Base-by-base conservation (phyloP, 108 stramenopile genomes). In the Pseudonitzschia multiseries region DNA sequence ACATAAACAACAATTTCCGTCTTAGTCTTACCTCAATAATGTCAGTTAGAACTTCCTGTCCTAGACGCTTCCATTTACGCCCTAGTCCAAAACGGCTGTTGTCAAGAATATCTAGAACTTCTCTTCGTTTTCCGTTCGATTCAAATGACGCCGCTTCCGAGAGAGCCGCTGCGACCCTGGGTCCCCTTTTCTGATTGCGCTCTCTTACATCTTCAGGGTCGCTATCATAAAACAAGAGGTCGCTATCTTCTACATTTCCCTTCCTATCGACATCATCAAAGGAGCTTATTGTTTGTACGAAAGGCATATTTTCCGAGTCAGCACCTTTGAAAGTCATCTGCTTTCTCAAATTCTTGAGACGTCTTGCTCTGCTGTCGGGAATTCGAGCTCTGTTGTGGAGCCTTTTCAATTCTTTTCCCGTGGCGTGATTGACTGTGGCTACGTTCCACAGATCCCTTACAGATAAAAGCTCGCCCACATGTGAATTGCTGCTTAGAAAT, bases 161-260 rank as follows among this genome's bases (percentile, higher is more conserved):
- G 20, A 54, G 73, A 28, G 77, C 76, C 36, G 56, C 21, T 8
- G 63, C 82, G 32, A 66, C 21, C 4, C 79, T 76, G 31, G 73
- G 69, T 31, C 71, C 77, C 36, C 77, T 56, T 65, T 57, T 71
- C 15, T 68, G 31, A 42, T 71, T 70, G 21, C 65, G 56, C 21
- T 74, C 73, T 52, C 79, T 57, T 8, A 65, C 61, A 71, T 83
- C 78, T 76, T 84, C 86, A 15, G 86, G 86, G 50, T 86, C 86
- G 74, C 83, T 84, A 69, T 86, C 86, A 43, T 86, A 86, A 72
- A 79, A 86, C 10, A 79, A 53, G 13, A 73, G 61, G 1, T 70
- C 79, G 36, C 63, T 48, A 9, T 74, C 79, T n/a, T 36, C 24
- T 13, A 57, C 22, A 33, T 51, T 27, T 29, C 28, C 57, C 33